phyloP scores from a whole-genome alignment of 2,329 filamentous ascomycete species.

The Tolypocladium amazonense region DNA sequence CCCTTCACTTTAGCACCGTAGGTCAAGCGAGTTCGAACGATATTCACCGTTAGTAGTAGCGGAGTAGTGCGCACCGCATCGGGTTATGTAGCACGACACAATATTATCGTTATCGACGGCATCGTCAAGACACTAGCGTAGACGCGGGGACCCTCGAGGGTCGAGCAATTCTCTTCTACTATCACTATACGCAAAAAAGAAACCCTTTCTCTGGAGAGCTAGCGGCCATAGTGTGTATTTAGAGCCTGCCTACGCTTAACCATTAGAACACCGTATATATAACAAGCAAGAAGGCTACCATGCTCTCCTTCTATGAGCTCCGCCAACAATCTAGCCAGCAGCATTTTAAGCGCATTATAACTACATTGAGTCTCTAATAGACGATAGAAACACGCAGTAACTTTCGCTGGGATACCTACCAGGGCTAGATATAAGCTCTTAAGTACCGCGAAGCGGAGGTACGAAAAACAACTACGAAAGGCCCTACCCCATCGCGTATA shows the following conservation, averaged over 20 bases:
- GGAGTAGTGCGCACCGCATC: slow-evolving; percentile 5
- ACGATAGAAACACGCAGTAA: slow-evolving; percentile 2
- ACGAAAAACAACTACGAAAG: slow-evolving; percentile 3
- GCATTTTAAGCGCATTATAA: slow-evolving; percentile 10
- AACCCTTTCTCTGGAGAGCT: slow-evolving; percentile 9
- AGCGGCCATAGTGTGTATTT: slow-evolving; percentile 7
- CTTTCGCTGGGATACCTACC: slow-evolving; percentile 4
- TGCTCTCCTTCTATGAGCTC: slow-evolving; percentile 6
- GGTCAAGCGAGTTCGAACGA: neutral
- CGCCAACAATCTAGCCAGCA: slow-evolving; percentile 10
- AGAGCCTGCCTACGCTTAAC: slow-evolving; percentile 2
- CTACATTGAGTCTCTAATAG: slow-evolving; percentile 3
- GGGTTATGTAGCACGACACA: slow-evolving; percentile 9
- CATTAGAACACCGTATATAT: slow-evolving; percentile 5
- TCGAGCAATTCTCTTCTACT: slow-evolving; percentile 8
- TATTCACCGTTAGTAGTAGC: neutral
- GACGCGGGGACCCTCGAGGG: slow-evolving; percentile 1
- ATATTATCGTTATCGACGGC: slow-evolving; percentile 8
- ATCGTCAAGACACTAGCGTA: slow-evolving; percentile 1
- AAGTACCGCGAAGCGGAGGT: slow-evolving; percentile 4
- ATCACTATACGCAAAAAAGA: slow-evolving; percentile 7
- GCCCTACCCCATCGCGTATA: slow-evolving; percentile 1
- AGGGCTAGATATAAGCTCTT: slow-evolving; percentile 3
- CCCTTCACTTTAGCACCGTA: slow-evolving; percentile 4
- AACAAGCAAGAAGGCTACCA: slow-evolving; percentile 9